Base-by-base conservation (phyloP, 2,329 filamentous ascomycete genomes). In the Botryotinia calthae region DNA sequence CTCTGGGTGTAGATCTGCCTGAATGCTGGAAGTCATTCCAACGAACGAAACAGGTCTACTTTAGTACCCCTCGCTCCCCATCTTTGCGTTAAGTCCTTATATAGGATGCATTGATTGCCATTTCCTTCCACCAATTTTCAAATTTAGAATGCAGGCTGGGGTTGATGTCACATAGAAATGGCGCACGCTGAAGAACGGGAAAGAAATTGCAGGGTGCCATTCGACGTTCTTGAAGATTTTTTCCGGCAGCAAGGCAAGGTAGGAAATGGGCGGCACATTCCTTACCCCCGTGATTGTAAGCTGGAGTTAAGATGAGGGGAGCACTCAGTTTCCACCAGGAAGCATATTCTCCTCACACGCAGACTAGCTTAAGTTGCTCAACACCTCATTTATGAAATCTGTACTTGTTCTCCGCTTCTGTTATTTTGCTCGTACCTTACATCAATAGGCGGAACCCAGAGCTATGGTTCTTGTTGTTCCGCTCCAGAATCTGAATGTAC, bases 401-500 rank as follows among this genome's bases (percentile, higher is more conserved):
- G 48, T 5, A 51, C 25, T 51, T 25, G 25, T 51, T n/a, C 48
- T 58, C 54, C 28, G 8, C n/a, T 34, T 28, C 3, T 28, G 7
- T 58, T 20, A 31, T 20, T 9, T 20, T 31, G 46, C 28, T 34
- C 16, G 28, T 58, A 31, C 9, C 7, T 34, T 12, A 28, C 20
- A 31, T 58, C 28, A n/a, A 58, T 31, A 31, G 54, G 16, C 54
- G 54, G 20, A 9, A 42, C 20, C 34, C 28, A n/a, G 10, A 40
- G 28, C 25, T 46, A 63, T 70, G 68, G 68, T 70, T 62, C 37
- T 70, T 4, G n/a, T 70, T 31, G 34, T 70, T 56, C 54, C 68
- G 28, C 25, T 70, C 28, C 25, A 63, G 56, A 59, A 46, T 42
- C 16, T 70, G 14, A 70, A 70, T n/a, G 61, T 63, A 63, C 20